These are phyloP conservation scores for Cornus kousa DNA, from an alignment of 148 eudicot genomes.

Conservation along the genomic window DNA sequence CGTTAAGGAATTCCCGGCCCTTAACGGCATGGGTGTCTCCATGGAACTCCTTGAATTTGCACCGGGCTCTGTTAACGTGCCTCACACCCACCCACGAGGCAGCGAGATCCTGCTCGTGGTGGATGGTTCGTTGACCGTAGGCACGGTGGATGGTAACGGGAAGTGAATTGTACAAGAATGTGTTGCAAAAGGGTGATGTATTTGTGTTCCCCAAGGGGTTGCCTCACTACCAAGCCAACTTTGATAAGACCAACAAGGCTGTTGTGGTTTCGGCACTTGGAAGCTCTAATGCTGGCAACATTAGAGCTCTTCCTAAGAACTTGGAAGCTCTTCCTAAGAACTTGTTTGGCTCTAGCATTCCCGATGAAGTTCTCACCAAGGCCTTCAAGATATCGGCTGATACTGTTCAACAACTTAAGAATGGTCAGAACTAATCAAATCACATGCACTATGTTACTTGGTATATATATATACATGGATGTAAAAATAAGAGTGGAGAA, in stretches of 20 bases:
- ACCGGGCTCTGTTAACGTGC: neutral
- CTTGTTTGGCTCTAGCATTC: neutral
- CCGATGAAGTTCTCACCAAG: neutral
- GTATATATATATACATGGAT: neutral
- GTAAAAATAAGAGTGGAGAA: neutral
- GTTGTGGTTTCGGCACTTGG: neutral
- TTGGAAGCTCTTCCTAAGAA: conserved; percentile 3
- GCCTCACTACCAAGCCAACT: neutral
- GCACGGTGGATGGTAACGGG: neutral
- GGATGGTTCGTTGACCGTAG: neutral
- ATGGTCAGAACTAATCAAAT: neutral
- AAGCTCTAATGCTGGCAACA: neutral
- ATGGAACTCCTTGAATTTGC: neutral
- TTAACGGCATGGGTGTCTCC: neutral
- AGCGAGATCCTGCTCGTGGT: conserved; percentile 4
- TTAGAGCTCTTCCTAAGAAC: conserved; percentile 4
- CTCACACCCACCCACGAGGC: conserved; percentile 1
- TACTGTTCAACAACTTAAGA: neutral
- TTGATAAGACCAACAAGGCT: neutral
- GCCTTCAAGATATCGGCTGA: conserved; percentile 4
- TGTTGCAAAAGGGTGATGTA: conserved; percentile 3
- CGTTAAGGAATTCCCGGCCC: neutral
- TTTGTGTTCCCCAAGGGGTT: conserved; percentile 2
- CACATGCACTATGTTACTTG: neutral
- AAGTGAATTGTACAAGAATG: conserved; percentile 4